A percentile compares a stretch with the other conserved stretches of the same genome.
phyloP scores from a whole-genome alignment of 2,329 filamentous ascomycete genomes.

The Akanthomyces dipterigenus region DNA sequence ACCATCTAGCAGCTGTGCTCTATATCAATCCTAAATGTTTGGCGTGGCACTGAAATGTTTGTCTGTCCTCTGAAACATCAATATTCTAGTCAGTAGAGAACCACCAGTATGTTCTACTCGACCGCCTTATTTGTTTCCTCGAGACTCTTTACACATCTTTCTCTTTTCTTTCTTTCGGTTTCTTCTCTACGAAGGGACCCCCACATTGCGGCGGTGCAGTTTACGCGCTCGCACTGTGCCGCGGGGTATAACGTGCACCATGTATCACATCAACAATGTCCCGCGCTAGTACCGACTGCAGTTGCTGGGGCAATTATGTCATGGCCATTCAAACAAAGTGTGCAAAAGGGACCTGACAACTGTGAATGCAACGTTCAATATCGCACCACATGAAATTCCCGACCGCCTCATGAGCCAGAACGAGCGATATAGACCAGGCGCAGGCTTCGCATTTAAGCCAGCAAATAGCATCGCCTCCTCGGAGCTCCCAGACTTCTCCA shows the following conservation, averaged over 20 bases:
- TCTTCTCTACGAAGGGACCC: not conserved
- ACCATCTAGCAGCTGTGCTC: too few relatives aligned
- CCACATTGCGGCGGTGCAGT: not conserved
- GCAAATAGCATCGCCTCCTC: constrained; percentile 23
- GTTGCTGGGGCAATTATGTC: constrained; percentile 27
- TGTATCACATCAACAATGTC: constrained; percentile 8
- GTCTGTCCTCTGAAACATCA: not conserved
- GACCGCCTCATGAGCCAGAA: constrained; percentile 14
- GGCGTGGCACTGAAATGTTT: too few relatives aligned
- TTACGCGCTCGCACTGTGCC: constrained; percentile 4
- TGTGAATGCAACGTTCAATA: constrained; percentile 11
- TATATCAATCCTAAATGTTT: too few relatives aligned
- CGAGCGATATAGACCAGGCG: constrained; percentile 22
- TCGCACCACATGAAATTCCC: constrained; percentile 2
- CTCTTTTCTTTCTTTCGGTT: not conserved
- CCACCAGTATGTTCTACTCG: too few relatives aligned
- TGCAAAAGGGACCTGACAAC: constrained; percentile 14
- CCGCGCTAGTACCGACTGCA: constrained; percentile 6
- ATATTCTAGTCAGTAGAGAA: too few relatives aligned
- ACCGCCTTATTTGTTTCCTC: not conserved
- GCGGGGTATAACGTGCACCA: constrained; percentile 13
- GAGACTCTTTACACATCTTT: too few relatives aligned
- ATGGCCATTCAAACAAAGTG: constrained; percentile 16
- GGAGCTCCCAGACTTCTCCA: constrained; percentile 17
- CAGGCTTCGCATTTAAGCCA: constrained; percentile 26